A percentile compares a stretch with the other conserved stretches of the same genome.
These are phyloP conservation scores for sorghum (Sorghum bicolor) DNA, from an alignment of 176 grass and related monocot species.

Conservation along the genomic window DNA sequence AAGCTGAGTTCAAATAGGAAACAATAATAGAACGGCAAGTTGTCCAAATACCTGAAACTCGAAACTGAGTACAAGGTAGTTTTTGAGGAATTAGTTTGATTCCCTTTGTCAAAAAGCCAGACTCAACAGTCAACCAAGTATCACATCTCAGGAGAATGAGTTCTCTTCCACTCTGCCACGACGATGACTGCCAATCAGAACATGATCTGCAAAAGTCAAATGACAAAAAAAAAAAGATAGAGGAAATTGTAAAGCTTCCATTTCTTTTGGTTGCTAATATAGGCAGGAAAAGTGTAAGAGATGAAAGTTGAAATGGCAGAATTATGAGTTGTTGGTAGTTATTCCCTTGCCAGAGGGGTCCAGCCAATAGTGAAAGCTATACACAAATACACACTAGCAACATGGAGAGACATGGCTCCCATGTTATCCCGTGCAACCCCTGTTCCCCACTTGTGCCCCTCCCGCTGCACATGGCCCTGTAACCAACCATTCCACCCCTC, in stretches of 20 bases:
- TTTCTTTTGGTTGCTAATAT: constrained; percentile 40
- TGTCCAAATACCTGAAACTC: constrained; percentile 22
- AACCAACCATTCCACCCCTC: constrained; percentile 37
- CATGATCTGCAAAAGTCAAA: constrained; percentile 42
- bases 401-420: constrained; percentile 72
- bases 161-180: constrained; percentile 12
- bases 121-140: constrained; percentile 32
- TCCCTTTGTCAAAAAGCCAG: constrained; percentile 19
- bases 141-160: constrained; percentile 29
- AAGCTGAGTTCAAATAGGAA: constrained; percentile 12
- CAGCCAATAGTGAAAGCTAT: constrained; percentile 75
- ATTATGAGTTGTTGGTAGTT: constrained; percentile 41
- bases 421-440: constrained; percentile 74
- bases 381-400: constrained; percentile 64
- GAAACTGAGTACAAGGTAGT: constrained; percentile 26
- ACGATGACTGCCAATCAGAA: constrained; percentile 30
- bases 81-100: constrained; percentile 32
- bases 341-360: constrained; percentile 62
- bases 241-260: constrained; percentile 41
- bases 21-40: background rate
- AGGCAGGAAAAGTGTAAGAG: constrained; percentile 39
- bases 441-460: constrained; percentile 75
- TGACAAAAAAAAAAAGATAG: background rate
- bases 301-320: constrained; percentile 40
- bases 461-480: constrained; percentile 79